Evolutionary conservation across 345 rosid genomes (phyloP), one percentile per base, ranked within the genome.

Genomic region (Kandelia obovata): DNA sequence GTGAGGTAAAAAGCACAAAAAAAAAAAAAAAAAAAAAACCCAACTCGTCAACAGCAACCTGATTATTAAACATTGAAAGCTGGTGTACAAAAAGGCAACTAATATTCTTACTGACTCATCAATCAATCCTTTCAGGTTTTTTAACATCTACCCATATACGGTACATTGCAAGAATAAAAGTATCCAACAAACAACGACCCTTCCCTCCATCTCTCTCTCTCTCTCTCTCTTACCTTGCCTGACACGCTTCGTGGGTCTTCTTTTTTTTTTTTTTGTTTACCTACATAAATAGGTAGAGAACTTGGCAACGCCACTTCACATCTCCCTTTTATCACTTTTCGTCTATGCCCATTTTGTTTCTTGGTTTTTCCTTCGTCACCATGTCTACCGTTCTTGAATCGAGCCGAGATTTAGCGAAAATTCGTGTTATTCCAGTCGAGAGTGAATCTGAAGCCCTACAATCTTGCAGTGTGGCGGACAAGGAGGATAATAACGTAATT

Each of bases 321-420:
- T 63, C 32, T 61, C 53, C 20, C 68, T 21, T 62, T 52, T 5
- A 1, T 28, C 21, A 43, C 63, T 28, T 31, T 15, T 2, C 55
- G 13, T 27, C 31, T 17, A 6, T 3, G 6, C 10, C n/a, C 47
- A 5, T 27, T 55, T 19, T 13, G 5, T 37, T 39, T 23, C 25
- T 23, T 15, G 8, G n/a, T 21, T 15, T 35, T 19, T 53, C 30
- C 49, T 4, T 59, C 26, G 10, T n/a, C 13, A n/a, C 65, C 76
- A 81, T 81, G 87, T 70, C 79, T 26, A 28, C 75, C 5, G 81
- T 79, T 81, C 85, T 75, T 25, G 58, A 81, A 70, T 32, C 64
- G 23, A 31, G 65, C 65, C 75, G n/a, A 43, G 78, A 78, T 64
- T 64, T 71, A 39, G 71, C 81, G 0, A 60, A 67, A 65, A 57